Base-by-base conservation (phyloP, 352 stramenopile genomes). In the Phytophthora syringae region DNA sequence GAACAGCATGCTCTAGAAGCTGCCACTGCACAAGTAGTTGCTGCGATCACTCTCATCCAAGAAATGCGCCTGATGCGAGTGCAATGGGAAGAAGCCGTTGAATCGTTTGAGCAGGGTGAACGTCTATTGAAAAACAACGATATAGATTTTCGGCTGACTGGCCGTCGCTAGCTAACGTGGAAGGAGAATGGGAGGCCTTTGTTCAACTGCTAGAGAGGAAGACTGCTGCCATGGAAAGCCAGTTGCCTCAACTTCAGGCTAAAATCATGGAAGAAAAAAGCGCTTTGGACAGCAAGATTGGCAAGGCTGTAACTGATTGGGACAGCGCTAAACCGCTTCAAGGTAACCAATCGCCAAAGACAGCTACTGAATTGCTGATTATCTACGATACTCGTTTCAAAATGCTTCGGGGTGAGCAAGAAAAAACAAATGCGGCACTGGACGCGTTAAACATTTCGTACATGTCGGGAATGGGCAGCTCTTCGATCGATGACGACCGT, bases 231-330 rank as follows among this genome's bases (percentile, higher is more conserved):
- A 99, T 99, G 95, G 95, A 99, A 71, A 93, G 95, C 16, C 96
- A 99, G 60, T 74, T 99, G 21, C 97, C 98, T 18, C 80, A 99
- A 54, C 77, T 99, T 12, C 98, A 99, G 74, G 90, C 93, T 25
- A 98, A 99, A 53, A 98, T 99, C 52, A 73, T 98, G 16, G 92
- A 97, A 47, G 97, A 99, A 67, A 98, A 99, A 62, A 92, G 89
- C 44, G 80, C 81, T 10, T 79, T 98, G 6, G 78, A 97, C 55
- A 84, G 76, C 67, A 94, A 95, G 64, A 91, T 97, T 45, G 55
- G 52, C 13, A 89, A 90, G 52, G 73, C 86, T 16, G 85, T 95
- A 22, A 32, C 62, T 5, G 89, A 97, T 39, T 97, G 89, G 89
- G 89, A 97, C 60, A 72, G 54, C 30, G 76, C 77, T 3, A 97